These are phyloP conservation scores for Ophiocordyceps camponoti-leonardi DNA, from an alignment of 2,329 filamentous ascomycete genomes.

Conservation along the genomic window DNA sequence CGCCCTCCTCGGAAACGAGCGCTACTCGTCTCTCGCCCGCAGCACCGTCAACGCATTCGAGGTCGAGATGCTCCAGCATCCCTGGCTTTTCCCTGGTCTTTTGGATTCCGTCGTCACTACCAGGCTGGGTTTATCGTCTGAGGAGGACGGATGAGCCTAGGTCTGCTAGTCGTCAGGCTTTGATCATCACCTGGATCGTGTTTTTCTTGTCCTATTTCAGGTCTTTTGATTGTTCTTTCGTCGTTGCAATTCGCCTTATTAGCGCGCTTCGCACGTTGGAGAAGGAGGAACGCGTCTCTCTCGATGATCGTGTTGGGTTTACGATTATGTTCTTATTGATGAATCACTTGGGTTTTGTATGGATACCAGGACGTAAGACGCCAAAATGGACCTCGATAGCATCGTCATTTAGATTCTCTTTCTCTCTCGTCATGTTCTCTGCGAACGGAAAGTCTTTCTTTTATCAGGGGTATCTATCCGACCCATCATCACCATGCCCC, in stretches of 20 bases:
- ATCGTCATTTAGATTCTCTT: background rate
- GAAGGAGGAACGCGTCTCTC: background rate
- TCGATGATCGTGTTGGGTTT: no score
- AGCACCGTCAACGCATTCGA: slow-evolving; percentile 76
- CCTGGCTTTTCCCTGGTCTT: slow-evolving; percentile 76
- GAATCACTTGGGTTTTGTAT: background rate
- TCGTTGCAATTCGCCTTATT: background rate
- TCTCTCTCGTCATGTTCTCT: background rate
- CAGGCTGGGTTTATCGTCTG: slow-evolving; percentile 43
- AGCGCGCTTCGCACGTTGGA: background rate
- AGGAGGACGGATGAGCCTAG: slow-evolving; percentile 10
- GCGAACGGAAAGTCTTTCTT: background rate
- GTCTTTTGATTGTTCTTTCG: background rate
- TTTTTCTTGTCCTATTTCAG: background rate
- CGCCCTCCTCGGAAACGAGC: slow-evolving; percentile 46
- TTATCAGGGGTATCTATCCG: slow-evolving; percentile 25
- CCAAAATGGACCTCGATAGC: background rate
- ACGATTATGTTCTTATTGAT: background rate
- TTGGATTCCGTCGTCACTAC: slow-evolving; percentile 60
- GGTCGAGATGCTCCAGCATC: slow-evolving; percentile 80
- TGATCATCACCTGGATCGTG: background rate
- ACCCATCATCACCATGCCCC: slow-evolving; percentile 8
- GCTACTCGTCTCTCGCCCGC: slow-evolving; percentile 47
- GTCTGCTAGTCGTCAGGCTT: no score
- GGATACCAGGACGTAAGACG: background rate